phyloP scores from a whole-genome alignment of 768 basidiomycete genomes.

The Suillus alpinus region DNA sequence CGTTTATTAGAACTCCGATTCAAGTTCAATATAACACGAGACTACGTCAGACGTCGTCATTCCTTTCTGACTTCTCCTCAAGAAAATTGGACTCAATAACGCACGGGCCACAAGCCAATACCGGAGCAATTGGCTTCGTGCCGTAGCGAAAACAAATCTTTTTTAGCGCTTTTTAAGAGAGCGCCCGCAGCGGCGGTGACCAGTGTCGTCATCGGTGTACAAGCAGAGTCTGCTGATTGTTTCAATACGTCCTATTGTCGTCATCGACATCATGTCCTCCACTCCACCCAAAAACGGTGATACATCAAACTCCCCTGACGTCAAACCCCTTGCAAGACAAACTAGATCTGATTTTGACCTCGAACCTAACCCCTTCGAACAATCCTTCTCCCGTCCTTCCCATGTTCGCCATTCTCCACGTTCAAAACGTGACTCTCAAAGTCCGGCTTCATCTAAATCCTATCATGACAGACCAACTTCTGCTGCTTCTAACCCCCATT shows the following conservation, averaged over 20 bases:
- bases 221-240: neutral
- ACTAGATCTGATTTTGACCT: conserved; percentile 68
- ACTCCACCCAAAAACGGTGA: conserved; percentile 36
- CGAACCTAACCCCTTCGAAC: conserved; percentile 93
- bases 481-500: conserved; percentile 29
- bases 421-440: conserved; percentile 30
- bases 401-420: conserved; percentile 46
- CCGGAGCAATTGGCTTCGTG: neutral
- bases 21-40: conserved; percentile 40
- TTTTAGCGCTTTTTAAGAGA: neutral
- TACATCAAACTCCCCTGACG: conserved; percentile 35
- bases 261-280: conserved; percentile 21
- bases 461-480: conserved; percentile 32
- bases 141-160: neutral
- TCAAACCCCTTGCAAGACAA: conserved; percentile 33
- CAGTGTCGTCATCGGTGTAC: conserved; percentile 24
- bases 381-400: conserved; percentile 74
- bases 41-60: conserved; percentile 46
- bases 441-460: conserved; percentile 34
- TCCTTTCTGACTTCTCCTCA: conserved; percentile 29
- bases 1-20: conserved; percentile 37
- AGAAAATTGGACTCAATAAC: conserved; percentile 22
- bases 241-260: conserved; percentile 14
- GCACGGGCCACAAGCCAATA: conserved; percentile 28
- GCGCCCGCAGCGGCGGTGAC: conserved; percentile 3